These are phyloP conservation scores for Lactifluus pinguis DNA, from an alignment of 768 basidiomycete species.

Conservation along the genomic window DNA sequence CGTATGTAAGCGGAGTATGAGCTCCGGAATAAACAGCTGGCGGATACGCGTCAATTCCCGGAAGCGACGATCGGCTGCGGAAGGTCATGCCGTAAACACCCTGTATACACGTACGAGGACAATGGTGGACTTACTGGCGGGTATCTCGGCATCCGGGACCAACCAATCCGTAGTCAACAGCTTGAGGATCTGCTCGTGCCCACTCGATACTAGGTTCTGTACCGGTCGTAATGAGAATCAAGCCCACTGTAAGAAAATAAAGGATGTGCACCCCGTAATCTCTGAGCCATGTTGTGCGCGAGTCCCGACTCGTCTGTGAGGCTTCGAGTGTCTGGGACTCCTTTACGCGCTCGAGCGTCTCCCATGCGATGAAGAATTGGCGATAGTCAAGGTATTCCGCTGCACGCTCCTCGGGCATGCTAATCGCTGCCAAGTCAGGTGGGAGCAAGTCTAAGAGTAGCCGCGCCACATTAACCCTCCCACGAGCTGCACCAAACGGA, in stretches of 20 bases:
- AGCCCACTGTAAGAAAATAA: neutral
- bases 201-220: conserved; percentile 54
- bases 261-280: conserved; percentile 47
- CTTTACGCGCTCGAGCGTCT: conserved; percentile 48
- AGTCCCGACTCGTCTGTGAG: conserved; percentile 49
- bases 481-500: conserved; percentile 44
- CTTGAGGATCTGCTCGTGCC: conserved; percentile 55
- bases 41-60: conserved; percentile 73
- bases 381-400: conserved; percentile 73
- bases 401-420: conserved; percentile 61
- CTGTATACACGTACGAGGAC: too few species aligned
- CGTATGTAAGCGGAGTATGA: conserved; percentile 77
- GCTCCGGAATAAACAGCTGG: conserved; percentile 82
- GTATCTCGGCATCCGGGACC: conserved; percentile 39
- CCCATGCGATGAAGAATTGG: conserved; percentile 74
- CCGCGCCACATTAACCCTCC: conserved; percentile 62
- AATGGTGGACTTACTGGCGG: neutral
- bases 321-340: conserved; percentile 52
- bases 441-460: conserved; percentile 53
- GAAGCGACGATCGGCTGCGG: conserved; percentile 42
- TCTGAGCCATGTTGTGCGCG: conserved; percentile 48
- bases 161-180: conserved; percentile 76
- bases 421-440: conserved; percentile 47
- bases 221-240: neutral
- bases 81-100: neutral